phyloP scores from a whole-genome alignment of 108 stramenopile species.

The Chaetoceros tenuissimus region DNA sequence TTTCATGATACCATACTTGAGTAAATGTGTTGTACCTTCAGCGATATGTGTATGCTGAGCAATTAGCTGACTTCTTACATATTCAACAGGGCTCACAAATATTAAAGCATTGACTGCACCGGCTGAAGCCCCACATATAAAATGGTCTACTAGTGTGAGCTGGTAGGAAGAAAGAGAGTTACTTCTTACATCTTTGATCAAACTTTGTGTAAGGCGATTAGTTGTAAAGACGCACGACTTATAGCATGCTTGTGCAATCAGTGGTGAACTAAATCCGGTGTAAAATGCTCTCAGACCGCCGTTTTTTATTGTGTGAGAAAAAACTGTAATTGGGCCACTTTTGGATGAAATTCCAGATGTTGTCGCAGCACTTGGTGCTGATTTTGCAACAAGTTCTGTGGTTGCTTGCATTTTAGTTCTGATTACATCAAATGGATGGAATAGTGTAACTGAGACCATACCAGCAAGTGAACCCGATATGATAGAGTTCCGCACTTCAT shows the following conservation, averaged over 20 bases:
- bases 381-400: background rate
- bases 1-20: background rate
- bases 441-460: slow-evolving; percentile 26
- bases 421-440: slow-evolving; percentile 54
- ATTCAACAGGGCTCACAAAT: slow-evolving; percentile 62
- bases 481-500: slow-evolving; percentile 35
- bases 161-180: slow-evolving; percentile 2
- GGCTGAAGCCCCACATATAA: slow-evolving; percentile 33
- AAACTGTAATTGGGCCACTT: slow-evolving; percentile 10
- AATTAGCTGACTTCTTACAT: slow-evolving; percentile 49
- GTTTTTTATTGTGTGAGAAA: slow-evolving; percentile 36
- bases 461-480: slow-evolving; percentile 51
- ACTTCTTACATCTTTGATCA: slow-evolving; percentile 19
- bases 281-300: slow-evolving; percentile 48
- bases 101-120: slow-evolving; percentile 44
- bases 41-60: slow-evolving; percentile 10
- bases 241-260: slow-evolving; percentile 53
- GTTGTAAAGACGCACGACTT: slow-evolving; percentile 48
- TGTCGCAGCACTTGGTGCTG: background rate
- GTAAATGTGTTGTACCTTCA: background rate
- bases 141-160: slow-evolving; percentile 24
- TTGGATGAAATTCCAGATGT: background rate
- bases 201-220: slow-evolving; percentile 24
- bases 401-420: slow-evolving; percentile 51
- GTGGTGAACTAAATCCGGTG: slow-evolving; percentile 33